phyloP scores from a whole-genome alignment of 306 rosid genomes.

The Luffa acutangula region DNA sequence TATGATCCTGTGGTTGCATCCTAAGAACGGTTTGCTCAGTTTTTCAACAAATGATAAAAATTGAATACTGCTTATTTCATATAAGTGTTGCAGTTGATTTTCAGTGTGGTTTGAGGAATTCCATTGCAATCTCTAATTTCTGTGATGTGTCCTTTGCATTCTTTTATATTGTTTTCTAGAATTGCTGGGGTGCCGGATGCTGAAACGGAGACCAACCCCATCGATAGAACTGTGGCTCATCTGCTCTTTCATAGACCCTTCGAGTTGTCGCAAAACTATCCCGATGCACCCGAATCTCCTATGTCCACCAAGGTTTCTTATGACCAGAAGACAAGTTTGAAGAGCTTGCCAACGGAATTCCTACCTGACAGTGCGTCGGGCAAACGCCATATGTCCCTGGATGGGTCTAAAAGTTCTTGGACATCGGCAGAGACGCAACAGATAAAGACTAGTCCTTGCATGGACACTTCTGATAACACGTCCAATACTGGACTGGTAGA shows the following conservation, averaged over 20 bases:
- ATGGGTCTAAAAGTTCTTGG: conserved; percentile 26
- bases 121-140: not conserved
- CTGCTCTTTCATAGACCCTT: conserved; percentile 74
- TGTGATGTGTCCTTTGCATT: not conserved
- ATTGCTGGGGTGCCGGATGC: conserved; percentile 35
- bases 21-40: not conserved
- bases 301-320: conserved; percentile 28
- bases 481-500: conserved; percentile 31
- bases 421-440: conserved; percentile 22
- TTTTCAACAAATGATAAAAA: not conserved
- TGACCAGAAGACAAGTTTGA: conserved; percentile 24
- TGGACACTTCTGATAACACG: conserved; percentile 44
- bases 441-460: conserved; percentile 27
- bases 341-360: conserved; percentile 24
- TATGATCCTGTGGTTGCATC: not conserved
- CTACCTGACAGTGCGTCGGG: conserved; percentile 25
- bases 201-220: conserved; percentile 82
- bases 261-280: conserved; percentile 36
- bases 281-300: conserved; percentile 37
- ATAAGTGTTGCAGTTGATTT: not conserved
- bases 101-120: not conserved
- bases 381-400: conserved; percentile 24
- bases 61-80: not conserved
- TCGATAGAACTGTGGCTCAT: conserved; percentile 85
- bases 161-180: conserved; percentile 22